Conservation (phyloP, 1,284 basidiomycete genomes). For the Caloboletus firmus region DNA sequence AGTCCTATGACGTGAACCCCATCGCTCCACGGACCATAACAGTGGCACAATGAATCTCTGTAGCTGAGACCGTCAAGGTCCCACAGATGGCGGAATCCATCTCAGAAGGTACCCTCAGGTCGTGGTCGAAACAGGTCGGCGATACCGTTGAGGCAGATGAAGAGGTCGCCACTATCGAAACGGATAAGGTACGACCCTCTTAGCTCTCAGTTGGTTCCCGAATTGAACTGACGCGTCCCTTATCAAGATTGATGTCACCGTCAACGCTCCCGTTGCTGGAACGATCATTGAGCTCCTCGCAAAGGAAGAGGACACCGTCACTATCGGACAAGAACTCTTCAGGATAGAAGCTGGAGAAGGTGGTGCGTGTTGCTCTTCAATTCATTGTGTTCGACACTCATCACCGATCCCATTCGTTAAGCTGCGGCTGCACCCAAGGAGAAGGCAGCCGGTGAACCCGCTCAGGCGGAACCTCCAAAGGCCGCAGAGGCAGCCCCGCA, state of each 20-base stretch:
- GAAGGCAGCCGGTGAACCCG: constrained; percentile 37
- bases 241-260: constrained; percentile 90
- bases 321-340: constrained; percentile 94
- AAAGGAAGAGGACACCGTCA: constrained; percentile 91
- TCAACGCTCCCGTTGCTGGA: constrained; percentile 90
- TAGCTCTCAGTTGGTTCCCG: background rate
- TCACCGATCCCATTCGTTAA: constrained; percentile 5
- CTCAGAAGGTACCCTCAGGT: constrained; percentile 95
- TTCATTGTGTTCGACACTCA: background rate
- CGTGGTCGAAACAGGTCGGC: constrained; percentile 93
- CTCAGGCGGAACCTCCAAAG: constrained; percentile 36
- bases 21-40: constrained; percentile 10
- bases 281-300: constrained; percentile 88
- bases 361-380: constrained; percentile 42
- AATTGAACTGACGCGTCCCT: constrained; percentile 6
- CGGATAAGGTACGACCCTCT: constrained; percentile 79
- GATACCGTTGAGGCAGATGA: constrained; percentile 91
- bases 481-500: constrained; percentile 43
- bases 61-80: constrained; percentile 91
- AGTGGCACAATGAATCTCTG: constrained; percentile 2
- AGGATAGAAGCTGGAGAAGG: constrained; percentile 86
- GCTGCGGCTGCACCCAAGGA: constrained; percentile 36
- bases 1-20: constrained; percentile 25
- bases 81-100: constrained; percentile 99
- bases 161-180: constrained; percentile 98